Conservation (phyloP, 345 rosid genomes). For the Populus pruinosa region DNA sequence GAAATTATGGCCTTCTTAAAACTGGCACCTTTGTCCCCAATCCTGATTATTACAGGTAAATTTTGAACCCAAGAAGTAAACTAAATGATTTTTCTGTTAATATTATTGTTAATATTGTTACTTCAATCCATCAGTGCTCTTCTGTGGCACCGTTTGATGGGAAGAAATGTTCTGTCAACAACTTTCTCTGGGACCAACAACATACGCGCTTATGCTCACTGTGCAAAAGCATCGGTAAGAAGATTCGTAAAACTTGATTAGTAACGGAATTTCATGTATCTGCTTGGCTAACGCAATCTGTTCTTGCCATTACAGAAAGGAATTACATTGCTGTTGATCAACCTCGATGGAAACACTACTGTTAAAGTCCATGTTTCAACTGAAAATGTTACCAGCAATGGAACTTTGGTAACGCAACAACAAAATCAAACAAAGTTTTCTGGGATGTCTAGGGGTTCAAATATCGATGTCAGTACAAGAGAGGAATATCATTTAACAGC, state of each 20-base stretch:
- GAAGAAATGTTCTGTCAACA: constrained; percentile 29
- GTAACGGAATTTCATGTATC: neutral
- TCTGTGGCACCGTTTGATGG: constrained; percentile 52
- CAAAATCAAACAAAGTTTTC: constrained; percentile 20
- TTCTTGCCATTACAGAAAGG: constrained; percentile 32
- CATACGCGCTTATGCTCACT: constrained; percentile 39
- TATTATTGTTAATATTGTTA: neutral
- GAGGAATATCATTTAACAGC: constrained; percentile 52
- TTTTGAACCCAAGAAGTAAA: neutral
- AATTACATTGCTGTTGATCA: constrained; percentile 47
- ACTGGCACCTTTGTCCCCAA: constrained; percentile 42
- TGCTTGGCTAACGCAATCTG: neutral
- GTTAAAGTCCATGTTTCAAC: constrained; percentile 30
- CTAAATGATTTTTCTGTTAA: neutral
- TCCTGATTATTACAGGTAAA: constrained; percentile 50
- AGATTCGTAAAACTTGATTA: neutral
- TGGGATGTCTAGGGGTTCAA: constrained; percentile 23
- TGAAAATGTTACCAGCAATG: constrained; percentile 13
- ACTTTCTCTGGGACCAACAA: constrained; percentile 30
- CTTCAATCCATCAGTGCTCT: constrained; percentile 35
- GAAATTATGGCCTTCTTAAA: constrained; percentile 54
- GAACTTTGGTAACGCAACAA: constrained; percentile 12
- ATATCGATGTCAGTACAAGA: constrained; percentile 8
- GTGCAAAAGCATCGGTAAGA: constrained; percentile 36
- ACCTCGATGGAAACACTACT: constrained; percentile 36